phyloP scores from a whole-genome alignment of 1,284 basidiomycete species.

The Termitomyces sp. region DNA sequence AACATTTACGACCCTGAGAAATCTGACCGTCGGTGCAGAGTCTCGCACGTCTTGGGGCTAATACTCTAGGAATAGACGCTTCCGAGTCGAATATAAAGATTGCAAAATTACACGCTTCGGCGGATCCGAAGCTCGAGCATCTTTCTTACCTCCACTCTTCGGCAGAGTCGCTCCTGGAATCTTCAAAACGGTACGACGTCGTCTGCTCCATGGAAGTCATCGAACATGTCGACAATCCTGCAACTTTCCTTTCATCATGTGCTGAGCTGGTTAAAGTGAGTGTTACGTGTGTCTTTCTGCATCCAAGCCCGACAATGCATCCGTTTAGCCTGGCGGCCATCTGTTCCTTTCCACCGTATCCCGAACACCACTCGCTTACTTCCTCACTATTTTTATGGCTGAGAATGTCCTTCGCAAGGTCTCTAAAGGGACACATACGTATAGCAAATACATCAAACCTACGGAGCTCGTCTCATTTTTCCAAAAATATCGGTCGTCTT shows the following conservation, averaged over 20 bases:
- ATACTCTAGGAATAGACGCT: slow-evolving; percentile 87
- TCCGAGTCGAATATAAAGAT: slow-evolving; percentile 84
- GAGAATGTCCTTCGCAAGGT: slow-evolving; percentile 85
- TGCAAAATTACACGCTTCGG: slow-evolving; percentile 77
- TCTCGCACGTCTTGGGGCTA: slow-evolving; percentile 83
- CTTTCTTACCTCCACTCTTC: slow-evolving; percentile 71
- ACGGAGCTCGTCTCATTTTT: slow-evolving; percentile 87
- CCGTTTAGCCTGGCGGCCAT: slow-evolving; percentile 83
- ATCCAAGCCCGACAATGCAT: slow-evolving; percentile 1
- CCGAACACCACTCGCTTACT: slow-evolving; percentile 85
- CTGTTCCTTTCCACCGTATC: slow-evolving; percentile 96
- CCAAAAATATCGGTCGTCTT: slow-evolving; percentile 46
- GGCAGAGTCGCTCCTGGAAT: slow-evolving; percentile 69
- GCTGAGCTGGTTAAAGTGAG: slow-evolving; percentile 81
- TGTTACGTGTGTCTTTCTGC: slow-evolving; percentile 4
- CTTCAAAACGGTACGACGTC: slow-evolving; percentile 74
- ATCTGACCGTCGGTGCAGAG: slow-evolving; percentile 44
- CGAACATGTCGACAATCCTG: slow-evolving; percentile 94
- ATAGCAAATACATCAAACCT: slow-evolving; percentile 88
- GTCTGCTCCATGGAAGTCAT: slow-evolving; percentile 98
- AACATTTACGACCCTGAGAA: not conserved
- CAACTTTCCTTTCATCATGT: slow-evolving; percentile 77
- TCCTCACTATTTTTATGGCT: slow-evolving; percentile 88
- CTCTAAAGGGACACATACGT: slow-evolving; percentile 87
- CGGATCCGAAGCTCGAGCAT: slow-evolving; percentile 58